Evolutionary conservation across 345 rosid genomes (phyloP), one percentile per base, ranked within the genome.

Genomic region (Syzygium oleosum): DNA sequence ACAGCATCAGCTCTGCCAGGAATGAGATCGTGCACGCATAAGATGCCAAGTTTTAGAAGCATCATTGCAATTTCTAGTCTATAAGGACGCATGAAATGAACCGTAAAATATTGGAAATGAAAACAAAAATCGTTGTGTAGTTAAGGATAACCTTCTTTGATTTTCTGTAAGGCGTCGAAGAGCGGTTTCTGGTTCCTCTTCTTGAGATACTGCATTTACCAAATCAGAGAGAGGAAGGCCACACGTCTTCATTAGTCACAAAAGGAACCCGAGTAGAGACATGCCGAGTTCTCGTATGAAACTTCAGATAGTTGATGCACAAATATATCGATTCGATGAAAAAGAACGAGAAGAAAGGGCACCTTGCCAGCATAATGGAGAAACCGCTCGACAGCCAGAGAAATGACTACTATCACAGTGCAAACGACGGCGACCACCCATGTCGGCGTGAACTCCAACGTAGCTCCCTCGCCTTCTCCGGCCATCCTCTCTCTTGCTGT

Each of bases 341-440:
- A 7, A 51, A 31, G 16, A 78, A 55, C 15, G 12, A 51, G 65
- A 34, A 27, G 17, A 46, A 29, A n/a, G 16, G 54, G 58, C 88
- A 87, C 99, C 96, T 97, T 97, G 89, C 99, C 99, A 84, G 92
- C 86, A 87, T 88, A 91, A 79, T 97, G 99, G 54, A 97, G 92
- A 41, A 91, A 0, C 85, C 99, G 94, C 79, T 96, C 99, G 55
- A 92, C 93, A 68, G 89, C 88, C 27, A 97, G 94, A 85, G 99
- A 97, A 27, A 97, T 87, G 63, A 92, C 49, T 78, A 97, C 98
- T 23, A 97, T 96, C 86, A 95, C 94, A 46, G 89, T 61, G 95
- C 99, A 96, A 87, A 97, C 99, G 9, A 90, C 91, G 31, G 99
- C 97, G 22, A 97, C 95, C 25, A 96, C 94, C 99, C 99, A 95